Percentiles rank a stretch among this genome's conserved stretches.
phyloP scores from a whole-genome alignment of 1,284 basidiomycete species.

The Polyporus tsugae region DNA sequence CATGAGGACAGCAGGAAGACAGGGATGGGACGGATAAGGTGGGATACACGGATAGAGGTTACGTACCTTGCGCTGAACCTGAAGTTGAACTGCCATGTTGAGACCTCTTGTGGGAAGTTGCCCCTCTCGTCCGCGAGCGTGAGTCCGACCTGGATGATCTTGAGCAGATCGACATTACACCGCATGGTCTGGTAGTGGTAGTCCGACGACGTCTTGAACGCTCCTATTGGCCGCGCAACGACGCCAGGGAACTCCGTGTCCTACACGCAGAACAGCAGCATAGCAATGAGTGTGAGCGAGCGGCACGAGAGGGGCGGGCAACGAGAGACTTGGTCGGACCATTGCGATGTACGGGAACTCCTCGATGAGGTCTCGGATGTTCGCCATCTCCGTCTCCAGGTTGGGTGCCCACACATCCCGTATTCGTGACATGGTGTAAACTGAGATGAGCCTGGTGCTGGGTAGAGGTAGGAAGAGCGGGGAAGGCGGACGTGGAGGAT shows the following conservation, averaged over 20 bases:
- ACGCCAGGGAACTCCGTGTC: constrained; percentile 99
- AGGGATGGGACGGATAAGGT: neutral
- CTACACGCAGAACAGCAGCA: constrained; percentile 51
- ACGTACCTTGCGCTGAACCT: constrained; percentile 89
- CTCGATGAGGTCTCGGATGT: constrained; percentile 88
- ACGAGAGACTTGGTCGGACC: constrained; percentile 59
- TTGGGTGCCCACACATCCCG: constrained; percentile 96
- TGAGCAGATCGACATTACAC: constrained; percentile 97
- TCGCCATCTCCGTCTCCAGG: constrained; percentile 91
- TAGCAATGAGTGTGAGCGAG: constrained; percentile 12
- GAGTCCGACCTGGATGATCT: constrained; percentile 97
- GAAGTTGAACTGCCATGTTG: constrained; percentile 99
- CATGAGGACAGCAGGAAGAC: constrained; percentile 17
- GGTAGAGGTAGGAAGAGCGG: neutral
- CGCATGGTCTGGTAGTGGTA: constrained; percentile 99
- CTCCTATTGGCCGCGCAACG: constrained; percentile 95
- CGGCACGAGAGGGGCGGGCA: constrained; percentile 15
- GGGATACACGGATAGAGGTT: neutral
- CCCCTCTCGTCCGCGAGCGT: constrained; percentile 96
- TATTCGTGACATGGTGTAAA: constrained; percentile 67
- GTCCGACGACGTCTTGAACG: constrained; percentile 96
- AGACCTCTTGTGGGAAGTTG: constrained; percentile 86
- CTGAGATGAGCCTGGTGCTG: too few relatives aligned
- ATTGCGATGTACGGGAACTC: constrained; percentile 95
- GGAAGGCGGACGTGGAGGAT: constrained; percentile 5